Conservation (phyloP, 169 alveolate genomes). For the Plasmodium falciparum region DNA sequence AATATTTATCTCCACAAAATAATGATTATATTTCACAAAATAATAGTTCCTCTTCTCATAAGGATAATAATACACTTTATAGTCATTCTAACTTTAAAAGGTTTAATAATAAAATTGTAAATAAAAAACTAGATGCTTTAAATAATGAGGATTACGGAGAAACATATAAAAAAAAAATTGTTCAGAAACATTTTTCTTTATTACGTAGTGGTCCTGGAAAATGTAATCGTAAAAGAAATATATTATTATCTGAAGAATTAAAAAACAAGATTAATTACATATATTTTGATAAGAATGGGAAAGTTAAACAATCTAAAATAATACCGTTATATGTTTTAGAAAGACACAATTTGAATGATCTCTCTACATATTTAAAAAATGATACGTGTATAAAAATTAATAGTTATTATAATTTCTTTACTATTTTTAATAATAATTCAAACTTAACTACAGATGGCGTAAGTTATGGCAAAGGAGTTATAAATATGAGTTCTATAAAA, state of each 20-base stretch:
- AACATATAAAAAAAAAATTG: constrained; percentile 43
- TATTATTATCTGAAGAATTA: constrained; percentile 55
- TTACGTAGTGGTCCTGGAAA: constrained; percentile 47
- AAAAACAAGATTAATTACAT: constrained; percentile 61
- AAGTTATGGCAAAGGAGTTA: background rate
- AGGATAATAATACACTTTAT: no score
- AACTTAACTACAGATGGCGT: background rate
- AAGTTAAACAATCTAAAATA: constrained; percentile 44
- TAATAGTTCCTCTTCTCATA: background rate
- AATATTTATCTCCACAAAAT: background rate
- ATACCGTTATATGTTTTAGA: constrained; percentile 72
- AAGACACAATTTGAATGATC: constrained; percentile 53
- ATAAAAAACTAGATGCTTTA: constrained; percentile 20
- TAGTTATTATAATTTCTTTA: constrained; percentile 19
- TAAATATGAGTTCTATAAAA: constrained; percentile 6
- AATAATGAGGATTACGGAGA: constrained; percentile 19
- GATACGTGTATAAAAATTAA: constrained; percentile 1
- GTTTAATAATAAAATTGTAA: constrained; percentile 8
- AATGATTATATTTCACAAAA: background rate
- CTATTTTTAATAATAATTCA: constrained; percentile 15
- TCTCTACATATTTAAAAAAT: constrained; percentile 32
- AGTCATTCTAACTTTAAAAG: constrained; percentile 2
- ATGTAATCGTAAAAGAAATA: constrained; percentile 41
- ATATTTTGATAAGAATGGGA: constrained; percentile 56
- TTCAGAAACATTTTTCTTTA: constrained; percentile 50